Evolutionary conservation across 1,284 basidiomycete species (phyloP).

Genomic region (Anthracocystis setariae): DNA sequence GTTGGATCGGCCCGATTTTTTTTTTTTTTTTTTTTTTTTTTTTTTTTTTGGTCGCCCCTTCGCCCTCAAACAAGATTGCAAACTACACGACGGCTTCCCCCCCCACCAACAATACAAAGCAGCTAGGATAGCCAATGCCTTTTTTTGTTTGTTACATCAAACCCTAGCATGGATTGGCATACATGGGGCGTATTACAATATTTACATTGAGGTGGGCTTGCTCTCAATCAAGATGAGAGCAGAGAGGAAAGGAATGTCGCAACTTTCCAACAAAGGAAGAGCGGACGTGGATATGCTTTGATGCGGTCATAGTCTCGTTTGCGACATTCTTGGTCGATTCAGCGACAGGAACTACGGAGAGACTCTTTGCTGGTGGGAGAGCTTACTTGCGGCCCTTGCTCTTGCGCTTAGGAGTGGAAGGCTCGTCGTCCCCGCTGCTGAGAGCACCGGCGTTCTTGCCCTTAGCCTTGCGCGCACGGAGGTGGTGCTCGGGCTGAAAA

Average conservation of each 20-base stretch:
- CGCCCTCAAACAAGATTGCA: too few relatives aligned
- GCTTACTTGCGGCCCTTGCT: constrained; percentile 46
- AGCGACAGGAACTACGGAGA: not conserved
- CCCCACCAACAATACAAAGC: too few relatives aligned
- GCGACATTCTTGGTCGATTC: not conserved
- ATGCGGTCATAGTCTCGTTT: too few relatives aligned
- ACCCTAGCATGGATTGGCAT: not conserved
- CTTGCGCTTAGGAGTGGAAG: constrained; percentile 37
- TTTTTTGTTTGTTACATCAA: not conserved
- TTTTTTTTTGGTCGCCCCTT: too few relatives aligned
- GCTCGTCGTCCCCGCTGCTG: constrained; percentile 52
- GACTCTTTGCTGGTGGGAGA: not conserved
- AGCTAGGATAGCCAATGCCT: too few relatives aligned
- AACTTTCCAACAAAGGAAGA: too few relatives aligned
- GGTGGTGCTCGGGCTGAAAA: constrained; percentile 39
- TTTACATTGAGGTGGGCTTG: constrained; percentile 1
- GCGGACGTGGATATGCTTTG: too few relatives aligned
- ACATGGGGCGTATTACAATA: constrained; percentile 2
- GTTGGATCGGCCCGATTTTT: too few relatives aligned
- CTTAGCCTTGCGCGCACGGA: constrained; percentile 37
- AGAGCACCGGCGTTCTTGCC: constrained; percentile 39
- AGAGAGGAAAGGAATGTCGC: too few relatives aligned
- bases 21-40: too few relatives aligned
- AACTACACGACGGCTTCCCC: too few relatives aligned
- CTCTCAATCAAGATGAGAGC: not conserved